phyloP scores from a whole-genome alignment of 352 stramenopile species.

The Pythium myriotylum region DNA sequence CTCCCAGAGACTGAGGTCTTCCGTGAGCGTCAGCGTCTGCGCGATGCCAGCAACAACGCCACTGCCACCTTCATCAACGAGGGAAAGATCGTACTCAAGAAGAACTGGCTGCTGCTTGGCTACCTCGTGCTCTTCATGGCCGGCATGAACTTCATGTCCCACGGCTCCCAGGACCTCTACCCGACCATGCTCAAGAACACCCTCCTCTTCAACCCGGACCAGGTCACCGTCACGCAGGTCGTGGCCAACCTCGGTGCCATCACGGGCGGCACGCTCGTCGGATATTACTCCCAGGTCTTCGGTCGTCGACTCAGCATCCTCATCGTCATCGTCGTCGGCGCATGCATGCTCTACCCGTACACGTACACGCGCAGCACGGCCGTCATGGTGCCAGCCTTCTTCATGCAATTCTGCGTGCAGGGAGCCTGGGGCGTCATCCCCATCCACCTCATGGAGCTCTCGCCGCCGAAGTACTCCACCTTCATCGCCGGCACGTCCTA shows the following conservation, averaged over 20 bases:
- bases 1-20: slow-evolving; percentile 27
- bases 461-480: slow-evolving; percentile 47
- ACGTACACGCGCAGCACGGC: slow-evolving; percentile 29
- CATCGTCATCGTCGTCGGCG: slow-evolving; percentile 32
- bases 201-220: slow-evolving; percentile 42
- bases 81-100: slow-evolving; percentile 42
- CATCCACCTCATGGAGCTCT: slow-evolving; percentile 60
- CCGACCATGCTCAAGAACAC: slow-evolving; percentile 57
- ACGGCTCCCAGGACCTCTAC: slow-evolving; percentile 53
- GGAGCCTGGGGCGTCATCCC: slow-evolving; percentile 56
- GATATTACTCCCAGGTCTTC: slow-evolving; percentile 60
- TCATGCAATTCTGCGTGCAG: slow-evolving; percentile 52
- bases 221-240: slow-evolving; percentile 52
- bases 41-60: slow-evolving; percentile 33
- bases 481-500: slow-evolving; percentile 53
- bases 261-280: slow-evolving; percentile 42
- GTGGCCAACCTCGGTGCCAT: slow-evolving; percentile 55
- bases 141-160: too few species aligned
- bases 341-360: slow-evolving; percentile 51
- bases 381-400: slow-evolving; percentile 40
- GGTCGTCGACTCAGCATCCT: slow-evolving; percentile 50
- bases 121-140: slow-evolving; percentile 50
- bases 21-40: slow-evolving; percentile 4
- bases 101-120: slow-evolving; percentile 43
- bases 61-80: slow-evolving; percentile 40